Evolutionary conservation across 2,329 filamentous ascomycete species (phyloP).

Genomic region (Xylariaceae sp.): DNA sequence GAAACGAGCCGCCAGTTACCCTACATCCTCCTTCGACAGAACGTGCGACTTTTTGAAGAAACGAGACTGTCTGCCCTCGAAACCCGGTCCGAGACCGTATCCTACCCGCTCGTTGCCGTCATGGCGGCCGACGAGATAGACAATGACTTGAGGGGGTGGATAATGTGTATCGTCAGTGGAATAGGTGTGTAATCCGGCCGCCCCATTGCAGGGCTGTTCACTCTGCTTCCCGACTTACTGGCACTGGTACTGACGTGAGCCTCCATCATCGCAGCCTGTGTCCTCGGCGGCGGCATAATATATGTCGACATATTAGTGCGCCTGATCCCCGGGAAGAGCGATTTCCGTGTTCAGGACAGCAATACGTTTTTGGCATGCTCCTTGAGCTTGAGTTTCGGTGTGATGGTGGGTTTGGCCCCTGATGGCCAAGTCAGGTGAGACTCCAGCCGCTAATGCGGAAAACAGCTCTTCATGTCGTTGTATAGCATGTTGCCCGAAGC

Average conservation of each 20-base stretch:
- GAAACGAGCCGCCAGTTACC: too few species aligned
- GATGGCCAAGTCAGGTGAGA: too few species aligned
- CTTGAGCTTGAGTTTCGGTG: conserved; percentile 86
- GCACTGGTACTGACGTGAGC: too few species aligned
- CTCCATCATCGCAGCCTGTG: conserved; percentile 45
- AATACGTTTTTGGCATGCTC: conserved; percentile 82
- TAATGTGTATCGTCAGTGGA: conserved; percentile 81
- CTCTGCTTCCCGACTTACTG: conserved; percentile 1
- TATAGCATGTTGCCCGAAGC: conserved; percentile 91
- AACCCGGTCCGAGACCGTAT: too few species aligned
- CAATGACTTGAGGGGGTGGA: conserved; percentile 89
- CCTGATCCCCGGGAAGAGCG: conserved; percentile 61
- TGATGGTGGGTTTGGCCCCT: conserved; percentile 67
- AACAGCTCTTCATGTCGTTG: conserved; percentile 79
- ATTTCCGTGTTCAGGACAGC: conserved; percentile 85
- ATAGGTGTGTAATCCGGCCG: conserved; percentile 48
- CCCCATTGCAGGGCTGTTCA: conserved; percentile 2
- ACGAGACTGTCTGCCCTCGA: too few species aligned
- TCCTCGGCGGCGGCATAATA: conserved; percentile 75
- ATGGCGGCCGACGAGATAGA: conserved; percentile 41
- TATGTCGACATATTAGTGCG: conserved; percentile 76
- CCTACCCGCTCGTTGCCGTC: conserved; percentile 20
- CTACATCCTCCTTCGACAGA: too few species aligned
- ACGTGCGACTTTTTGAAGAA: conserved; percentile 9
- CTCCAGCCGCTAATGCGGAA: too few species aligned